Percentiles rank a stretch among this genome's conserved stretches.
Evolutionary conservation across 2,329 filamentous ascomycete species (phyloP).

Genomic region (Atkinsonella texensis): DNA sequence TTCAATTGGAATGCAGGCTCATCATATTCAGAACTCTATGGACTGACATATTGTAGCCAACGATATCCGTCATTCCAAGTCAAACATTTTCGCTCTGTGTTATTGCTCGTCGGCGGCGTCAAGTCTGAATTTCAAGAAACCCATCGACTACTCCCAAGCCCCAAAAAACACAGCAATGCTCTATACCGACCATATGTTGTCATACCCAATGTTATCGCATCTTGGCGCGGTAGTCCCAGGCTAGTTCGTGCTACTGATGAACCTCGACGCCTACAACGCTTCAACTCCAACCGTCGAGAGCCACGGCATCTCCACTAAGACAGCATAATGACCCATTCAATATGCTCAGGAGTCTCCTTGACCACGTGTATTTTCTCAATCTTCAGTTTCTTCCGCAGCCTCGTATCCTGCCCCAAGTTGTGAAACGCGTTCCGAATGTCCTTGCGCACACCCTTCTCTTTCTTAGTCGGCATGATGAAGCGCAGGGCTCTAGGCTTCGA

Average conservation of each 20-base stretch:
- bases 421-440: not conserved
- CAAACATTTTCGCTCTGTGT: too few relatives aligned
- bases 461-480: not conserved
- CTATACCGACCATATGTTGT: too few relatives aligned
- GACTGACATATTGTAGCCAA: too few relatives aligned
- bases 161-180: too few relatives aligned
- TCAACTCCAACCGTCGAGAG: not conserved
- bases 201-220: too few relatives aligned
- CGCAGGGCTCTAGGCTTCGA: not conserved
- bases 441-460: not conserved
- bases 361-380: not conserved
- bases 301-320: not conserved
- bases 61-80: too few relatives aligned
- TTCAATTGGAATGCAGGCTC: not conserved
- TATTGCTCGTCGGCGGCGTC: too few relatives aligned
- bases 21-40: not conserved
- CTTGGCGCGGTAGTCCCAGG: too few relatives aligned
- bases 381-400: not conserved
- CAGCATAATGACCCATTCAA: constrained; percentile 2
- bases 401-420: not conserved
- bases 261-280: not conserved
- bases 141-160: too few relatives aligned
- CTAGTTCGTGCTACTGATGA: not conserved
- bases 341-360: not conserved
- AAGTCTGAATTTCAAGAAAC: too few relatives aligned